Base-by-base conservation (phyloP, 1,139 yeast genomes). In the Saccharomycopsis phalli region DNA sequence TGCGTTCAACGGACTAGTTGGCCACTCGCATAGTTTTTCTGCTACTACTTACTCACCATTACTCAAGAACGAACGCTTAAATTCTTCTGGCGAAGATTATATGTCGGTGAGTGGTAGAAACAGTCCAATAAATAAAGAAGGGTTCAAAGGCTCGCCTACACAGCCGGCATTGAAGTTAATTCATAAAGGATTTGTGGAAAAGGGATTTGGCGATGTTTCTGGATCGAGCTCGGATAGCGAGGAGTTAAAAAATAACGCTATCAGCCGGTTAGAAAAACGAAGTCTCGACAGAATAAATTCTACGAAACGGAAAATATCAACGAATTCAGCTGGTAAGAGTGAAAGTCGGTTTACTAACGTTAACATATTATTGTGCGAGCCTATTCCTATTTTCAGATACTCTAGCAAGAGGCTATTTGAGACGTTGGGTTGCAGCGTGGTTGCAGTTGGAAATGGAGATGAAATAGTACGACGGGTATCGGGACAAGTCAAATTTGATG, bases 331-430 rank as follows among this genome's bases (percentile, higher is more conserved):
- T n/a, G 33, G 33, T 5, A 30, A 30, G n/a, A 8, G 4, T 5
- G 22, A 30, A 8, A 5, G 11, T 5, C 41, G 39, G 2, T 51
- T 49, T 33, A 47, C 60, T 16, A 52, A 59, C 1, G 50, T 82
- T 46, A 93, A 84, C 56, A 77, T 86, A 2, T 62, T 88, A 37
- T 68, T 86, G 25, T 87, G 95, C 60, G 95, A 87, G 53, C 87
- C 93, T 3, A 83, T 83, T 47, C 91, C 95, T 0, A 81, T 81
- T 39, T 80, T 83, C 48, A 62, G 94, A 36, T 86, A 76, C 54
- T 70, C 83, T 10, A 70, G 81, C 32, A 72, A 76, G 37, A 73
- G 71, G 45, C 67, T 80, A 51, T 62, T 91, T 45, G 86, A 78
- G 46, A 68, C 71, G 42, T 58, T 81, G 26, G 94, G 94, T 0